Evolutionary conservation across 805 yeast species (phyloP).

Genomic region (Wickerhamiella galacta): DNA sequence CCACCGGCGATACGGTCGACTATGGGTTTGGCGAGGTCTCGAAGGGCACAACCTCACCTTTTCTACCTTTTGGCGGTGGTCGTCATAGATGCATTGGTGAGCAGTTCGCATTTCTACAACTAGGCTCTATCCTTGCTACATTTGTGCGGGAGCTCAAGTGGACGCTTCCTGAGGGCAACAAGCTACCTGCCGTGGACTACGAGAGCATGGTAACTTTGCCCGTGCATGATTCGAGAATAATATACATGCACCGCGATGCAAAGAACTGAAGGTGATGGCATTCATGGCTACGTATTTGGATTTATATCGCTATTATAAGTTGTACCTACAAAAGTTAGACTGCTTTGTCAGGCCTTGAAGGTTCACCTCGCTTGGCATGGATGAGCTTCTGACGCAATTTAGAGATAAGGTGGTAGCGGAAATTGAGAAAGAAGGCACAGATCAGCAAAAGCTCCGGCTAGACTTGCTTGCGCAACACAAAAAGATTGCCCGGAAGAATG

Average conservation of each 20-base stretch:
- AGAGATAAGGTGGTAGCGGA: background rate
- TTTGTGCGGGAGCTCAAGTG: conserved; percentile 64
- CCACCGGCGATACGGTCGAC: conserved; percentile 34
- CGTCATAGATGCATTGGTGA: conserved; percentile 99
- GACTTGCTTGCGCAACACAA: background rate
- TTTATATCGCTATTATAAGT: too few species aligned
- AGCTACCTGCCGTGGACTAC: conserved; percentile 43
- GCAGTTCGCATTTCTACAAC: conserved; percentile 89
- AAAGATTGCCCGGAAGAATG: too few species aligned
- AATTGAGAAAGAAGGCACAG: background rate
- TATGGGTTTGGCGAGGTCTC: conserved; percentile 95
- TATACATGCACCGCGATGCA: conserved; percentile 7
- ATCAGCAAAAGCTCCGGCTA: background rate
- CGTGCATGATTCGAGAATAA: conserved; percentile 33
- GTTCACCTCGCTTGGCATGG: background rate
- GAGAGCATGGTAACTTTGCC: conserved; percentile 92
- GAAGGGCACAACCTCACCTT: conserved; percentile 91
- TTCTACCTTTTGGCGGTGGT: conserved; percentile 97
- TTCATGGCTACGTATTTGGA: too few species aligned
- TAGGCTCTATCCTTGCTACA: conserved; percentile 67
- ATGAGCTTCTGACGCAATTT: background rate
- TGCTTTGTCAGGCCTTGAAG: background rate
- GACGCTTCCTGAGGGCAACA: conserved; percentile 39
- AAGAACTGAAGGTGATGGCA: too few species aligned
- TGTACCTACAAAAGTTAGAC: background rate